phyloP scores from a whole-genome alignment of 2,329 filamentous ascomycete genomes.

The Pezicula radicicola region DNA sequence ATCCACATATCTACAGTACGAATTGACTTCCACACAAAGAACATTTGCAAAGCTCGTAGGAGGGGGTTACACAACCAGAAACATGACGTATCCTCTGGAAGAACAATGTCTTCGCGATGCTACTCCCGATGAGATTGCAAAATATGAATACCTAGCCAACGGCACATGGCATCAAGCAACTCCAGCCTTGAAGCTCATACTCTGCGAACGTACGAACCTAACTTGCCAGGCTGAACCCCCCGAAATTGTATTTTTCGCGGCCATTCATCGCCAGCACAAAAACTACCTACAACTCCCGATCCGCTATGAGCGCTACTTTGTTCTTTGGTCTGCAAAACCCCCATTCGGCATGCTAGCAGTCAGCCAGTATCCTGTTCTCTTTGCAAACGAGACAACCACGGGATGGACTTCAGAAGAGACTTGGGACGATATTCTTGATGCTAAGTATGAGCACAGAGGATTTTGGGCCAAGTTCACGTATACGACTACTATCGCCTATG shows the following conservation, averaged over 20 bases:
- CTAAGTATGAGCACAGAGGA: constrained; percentile 10
- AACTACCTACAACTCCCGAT: constrained; percentile 31
- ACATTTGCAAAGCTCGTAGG: constrained; percentile 21
- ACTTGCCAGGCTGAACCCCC: constrained; percentile 18
- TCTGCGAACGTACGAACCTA: constrained; percentile 27
- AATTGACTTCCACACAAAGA: constrained; percentile 25
- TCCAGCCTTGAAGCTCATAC: constrained; percentile 33
- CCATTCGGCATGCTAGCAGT: constrained; percentile 34
- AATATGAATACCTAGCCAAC: constrained; percentile 9
- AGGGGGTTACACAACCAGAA: constrained; percentile 18
- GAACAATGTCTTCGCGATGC: constrained; percentile 16
- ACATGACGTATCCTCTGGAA: constrained; percentile 15
- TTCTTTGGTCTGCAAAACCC: constrained; percentile 31
- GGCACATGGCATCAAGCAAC: constrained; percentile 35
- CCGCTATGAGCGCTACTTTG: constrained; percentile 35
- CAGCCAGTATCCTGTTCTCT: constrained; percentile 30
- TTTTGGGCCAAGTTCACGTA: constrained; percentile 34
- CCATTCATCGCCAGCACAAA: constrained; percentile 34
- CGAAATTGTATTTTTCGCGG: constrained; percentile 30
- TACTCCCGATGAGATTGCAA: constrained; percentile 6
- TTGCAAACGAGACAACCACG: constrained; percentile 32
- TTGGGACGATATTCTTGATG: constrained; percentile 27
- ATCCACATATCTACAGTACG: constrained; percentile 34
- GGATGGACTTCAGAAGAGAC: constrained; percentile 32
- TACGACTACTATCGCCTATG: constrained; percentile 35